These are phyloP conservation scores for Massarina eburnea DNA, from an alignment of 2,329 filamentous ascomycete genomes.

Conservation along the genomic window DNA sequence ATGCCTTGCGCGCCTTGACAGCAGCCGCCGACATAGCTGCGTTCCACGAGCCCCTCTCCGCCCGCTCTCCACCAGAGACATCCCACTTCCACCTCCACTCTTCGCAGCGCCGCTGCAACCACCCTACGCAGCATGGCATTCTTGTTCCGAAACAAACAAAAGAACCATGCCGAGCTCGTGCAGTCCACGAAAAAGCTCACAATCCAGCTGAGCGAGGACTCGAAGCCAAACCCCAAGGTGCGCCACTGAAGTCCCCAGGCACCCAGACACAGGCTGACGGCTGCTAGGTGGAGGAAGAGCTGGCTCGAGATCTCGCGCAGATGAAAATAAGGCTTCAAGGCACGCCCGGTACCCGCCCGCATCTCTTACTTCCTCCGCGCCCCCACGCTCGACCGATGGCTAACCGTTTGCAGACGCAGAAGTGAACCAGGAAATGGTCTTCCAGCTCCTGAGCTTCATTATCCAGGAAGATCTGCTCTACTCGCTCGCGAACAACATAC, in stretches of 20 bases:
- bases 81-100: conserved; percentile 19
- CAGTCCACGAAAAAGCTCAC: conserved; percentile 66
- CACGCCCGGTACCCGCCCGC: conserved; percentile 69
- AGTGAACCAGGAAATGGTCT: conserved; percentile 82
- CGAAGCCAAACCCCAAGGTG: conserved; percentile 61
- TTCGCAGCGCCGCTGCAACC: conserved; percentile 13
- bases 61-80: conserved; percentile 15
- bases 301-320: conserved; percentile 80
- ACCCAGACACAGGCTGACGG: conserved; percentile 18
- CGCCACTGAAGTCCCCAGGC: conserved; percentile 8
- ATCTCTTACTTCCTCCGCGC: conserved; percentile 8
- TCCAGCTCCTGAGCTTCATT: conserved; percentile 79
- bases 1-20: conserved; percentile 36
- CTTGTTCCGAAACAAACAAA: conserved; percentile 65
- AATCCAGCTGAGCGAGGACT: conserved; percentile 57
- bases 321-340: conserved; percentile 95
- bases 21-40: conserved; percentile 33
- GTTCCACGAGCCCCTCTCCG: conserved; percentile 20
- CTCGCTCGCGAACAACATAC: conserved; percentile 77
- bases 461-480: conserved; percentile 89
- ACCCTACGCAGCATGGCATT: conserved; percentile 62
- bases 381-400: conserved; percentile 1
- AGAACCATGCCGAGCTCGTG: conserved; percentile 63
- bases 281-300: conserved; percentile 75
- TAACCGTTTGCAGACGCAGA: conserved; percentile 70